Base-by-base conservation (phyloP, 2,329 filamentous ascomycete species). In the Aplosporella prunicola region DNA sequence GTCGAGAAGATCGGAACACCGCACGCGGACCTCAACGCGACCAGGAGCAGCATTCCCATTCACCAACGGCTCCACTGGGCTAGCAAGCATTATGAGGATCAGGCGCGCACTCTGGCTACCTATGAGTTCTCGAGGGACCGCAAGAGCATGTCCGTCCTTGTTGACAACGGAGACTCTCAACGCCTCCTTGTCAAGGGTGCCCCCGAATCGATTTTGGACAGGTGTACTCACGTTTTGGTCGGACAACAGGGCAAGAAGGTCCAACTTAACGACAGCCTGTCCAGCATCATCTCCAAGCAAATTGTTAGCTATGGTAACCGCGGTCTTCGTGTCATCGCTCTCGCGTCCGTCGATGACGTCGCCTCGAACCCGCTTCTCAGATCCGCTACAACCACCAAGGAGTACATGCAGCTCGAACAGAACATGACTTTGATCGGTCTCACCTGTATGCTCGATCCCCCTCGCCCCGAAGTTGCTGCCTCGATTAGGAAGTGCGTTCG, bases 81-180 rank as follows among this genome's bases (percentile, higher is more conserved):
- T 42, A 96, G 87, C 67, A 73, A 78, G 46, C 79, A 80, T 63
- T 95, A 94, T 58, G 88, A 93, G 64, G 71, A 77, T 48, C 73
- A 76, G 48, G 75, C 80, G 33, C 76, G 78, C 35, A 78, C 82
- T 27, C 71, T 94, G 40, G 81, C 88, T 7, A 94, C 87, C 9
- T 98, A 86, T 51, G 91, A 98, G 58, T 98, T 98, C 64, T 96
- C 91, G 1, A 80, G 91, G 51, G 91, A 98, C 62, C 78, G 91
- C 45, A 98, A 98, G 76, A 96, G 89, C 63, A 98, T 98, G 91
- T 98, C 91, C 32, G 93, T 98, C 23, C 68, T 96, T 42, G 85
- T 93, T 45, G 74, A 81, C 47, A 72, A 74, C 38, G 80, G 74
- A 39, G 68, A 71, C 33, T 63, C 77, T 35, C 77, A 91, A 64